These are phyloP conservation scores for Gossypium turneri DNA, from an alignment of 345 rosid genomes.

Conservation along the genomic window DNA sequence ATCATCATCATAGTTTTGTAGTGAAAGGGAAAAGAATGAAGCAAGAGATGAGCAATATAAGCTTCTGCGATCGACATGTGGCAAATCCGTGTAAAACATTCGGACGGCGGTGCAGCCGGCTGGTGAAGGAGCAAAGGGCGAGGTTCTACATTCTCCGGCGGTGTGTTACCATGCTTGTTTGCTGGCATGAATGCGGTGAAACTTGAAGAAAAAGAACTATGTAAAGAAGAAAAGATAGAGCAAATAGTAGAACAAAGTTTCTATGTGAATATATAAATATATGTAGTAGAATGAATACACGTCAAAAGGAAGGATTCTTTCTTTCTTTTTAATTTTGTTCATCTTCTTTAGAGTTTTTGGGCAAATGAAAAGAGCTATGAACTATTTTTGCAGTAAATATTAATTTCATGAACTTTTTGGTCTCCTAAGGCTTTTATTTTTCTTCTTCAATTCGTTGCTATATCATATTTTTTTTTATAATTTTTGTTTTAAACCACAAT, in stretches of 20 bases:
- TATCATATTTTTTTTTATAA: too few species aligned
- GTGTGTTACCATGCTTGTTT: constrained; percentile 52
- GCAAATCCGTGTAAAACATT: constrained; percentile 37
- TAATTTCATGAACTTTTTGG: background rate
- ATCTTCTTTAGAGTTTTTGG: background rate
- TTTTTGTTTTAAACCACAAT: too few species aligned
- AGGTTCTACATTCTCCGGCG: constrained; percentile 61
- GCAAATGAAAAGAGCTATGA: too few species aligned
- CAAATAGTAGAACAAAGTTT: background rate
- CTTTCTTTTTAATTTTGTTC: background rate
- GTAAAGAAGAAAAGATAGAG: background rate
- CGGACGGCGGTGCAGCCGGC: constrained; percentile 38
- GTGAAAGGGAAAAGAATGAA: constrained; percentile 11
- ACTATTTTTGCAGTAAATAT: background rate
- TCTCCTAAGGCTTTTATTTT: too few species aligned
- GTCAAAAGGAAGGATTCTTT: constrained; percentile 5
- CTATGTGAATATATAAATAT: background rate
- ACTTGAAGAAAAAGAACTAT: background rate
- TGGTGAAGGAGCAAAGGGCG: constrained; percentile 55
- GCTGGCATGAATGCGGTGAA: constrained; percentile 47
- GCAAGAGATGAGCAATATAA: constrained; percentile 20
- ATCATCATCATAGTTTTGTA: background rate
- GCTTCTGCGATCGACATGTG: constrained; percentile 30
- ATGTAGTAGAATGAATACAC: background rate
- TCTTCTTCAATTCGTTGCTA: too few species aligned